phyloP scores from a whole-genome alignment of 805 yeast species.

The Tanozyma kutaoensis region DNA sequence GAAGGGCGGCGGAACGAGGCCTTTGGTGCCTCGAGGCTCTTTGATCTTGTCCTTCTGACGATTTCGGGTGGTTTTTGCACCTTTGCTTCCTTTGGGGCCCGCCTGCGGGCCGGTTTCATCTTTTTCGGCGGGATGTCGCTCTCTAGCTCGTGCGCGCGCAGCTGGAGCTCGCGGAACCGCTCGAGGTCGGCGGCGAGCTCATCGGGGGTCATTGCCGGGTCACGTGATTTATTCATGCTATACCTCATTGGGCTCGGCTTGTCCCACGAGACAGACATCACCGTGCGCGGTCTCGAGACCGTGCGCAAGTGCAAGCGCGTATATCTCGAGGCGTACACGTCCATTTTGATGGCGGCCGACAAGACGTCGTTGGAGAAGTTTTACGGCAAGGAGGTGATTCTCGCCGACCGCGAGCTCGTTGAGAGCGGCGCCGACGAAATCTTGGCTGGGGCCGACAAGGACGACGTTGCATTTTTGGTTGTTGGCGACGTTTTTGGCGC shows the following conservation, averaged over 20 bases:
- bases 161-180: conserved; percentile 8
- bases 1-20: too few relatives aligned
- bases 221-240: conserved; percentile 37
- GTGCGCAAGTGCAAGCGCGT: conserved; percentile 78
- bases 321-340: conserved; percentile 92
- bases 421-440: conserved; percentile 82
- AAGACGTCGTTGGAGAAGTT: conserved; percentile 61
- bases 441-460: conserved; percentile 58
- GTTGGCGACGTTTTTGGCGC: conserved; percentile 99
- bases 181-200: conserved; percentile 9
- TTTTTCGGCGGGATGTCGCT: conserved; percentile 14
- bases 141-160: conserved; percentile 7
- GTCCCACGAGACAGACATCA: conserved; percentile 79
- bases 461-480: conserved; percentile 86
- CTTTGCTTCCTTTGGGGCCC: neutral
- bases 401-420: conserved; percentile 92
- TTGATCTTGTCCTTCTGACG: neutral
- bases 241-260: conserved; percentile 88
- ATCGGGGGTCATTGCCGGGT: conserved; percentile 1
- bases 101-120: too few relatives aligned
- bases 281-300: conserved; percentile 85
- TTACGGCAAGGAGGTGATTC: conserved; percentile 71
- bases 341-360: conserved; percentile 89
- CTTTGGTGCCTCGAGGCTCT: neutral
- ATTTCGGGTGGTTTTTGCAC: neutral